Conservation (phyloP, 495 filamentous ascomycete genomes). For the Saxophila tyrrhenica region DNA sequence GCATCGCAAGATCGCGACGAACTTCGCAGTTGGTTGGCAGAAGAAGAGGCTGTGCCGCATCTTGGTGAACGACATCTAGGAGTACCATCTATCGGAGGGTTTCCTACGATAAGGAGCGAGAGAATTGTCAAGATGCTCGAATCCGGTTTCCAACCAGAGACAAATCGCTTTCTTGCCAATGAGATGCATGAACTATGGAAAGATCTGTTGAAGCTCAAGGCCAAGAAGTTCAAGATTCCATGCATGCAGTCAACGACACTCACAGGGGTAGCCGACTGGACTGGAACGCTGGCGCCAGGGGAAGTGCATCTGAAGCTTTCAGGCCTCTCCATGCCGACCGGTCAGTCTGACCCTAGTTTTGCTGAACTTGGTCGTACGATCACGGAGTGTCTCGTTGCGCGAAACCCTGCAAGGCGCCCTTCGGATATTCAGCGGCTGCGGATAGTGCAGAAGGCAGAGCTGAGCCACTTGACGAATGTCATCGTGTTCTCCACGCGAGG, state of each 20-base stretch:
- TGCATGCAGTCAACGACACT: conserved; percentile 65
- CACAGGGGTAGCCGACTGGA: conserved; percentile 74
- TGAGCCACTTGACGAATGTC: conserved; percentile 71
- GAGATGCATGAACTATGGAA: conserved; percentile 43
- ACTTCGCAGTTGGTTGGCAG: conserved; percentile 4
- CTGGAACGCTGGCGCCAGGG: conserved; percentile 53
- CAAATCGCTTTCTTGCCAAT: conserved; percentile 47
- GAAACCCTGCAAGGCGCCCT: conserved; percentile 65
- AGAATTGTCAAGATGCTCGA: conserved; percentile 8
- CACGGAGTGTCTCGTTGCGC: conserved; percentile 51
- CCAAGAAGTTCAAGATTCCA: conserved; percentile 53
- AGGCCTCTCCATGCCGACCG: too few species aligned
- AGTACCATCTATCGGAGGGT: background rate
- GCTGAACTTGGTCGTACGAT: conserved; percentile 59
- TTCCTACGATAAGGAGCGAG: background rate
- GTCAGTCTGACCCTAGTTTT: conserved; percentile 37
- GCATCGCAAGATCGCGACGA: conserved; percentile 9
- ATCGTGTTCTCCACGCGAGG: conserved; percentile 74
- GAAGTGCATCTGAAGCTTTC: conserved; percentile 80
- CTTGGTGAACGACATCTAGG: background rate
- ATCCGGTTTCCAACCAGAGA: conserved; percentile 37
- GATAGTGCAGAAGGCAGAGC: conserved; percentile 52
- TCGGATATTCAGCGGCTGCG: conserved; percentile 71
- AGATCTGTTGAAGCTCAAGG: conserved; percentile 44
- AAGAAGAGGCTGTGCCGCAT: background rate